Evolutionary conservation across 345 rosid genomes (phyloP).

Genomic region (Rhodamnia rubescens): DNA sequence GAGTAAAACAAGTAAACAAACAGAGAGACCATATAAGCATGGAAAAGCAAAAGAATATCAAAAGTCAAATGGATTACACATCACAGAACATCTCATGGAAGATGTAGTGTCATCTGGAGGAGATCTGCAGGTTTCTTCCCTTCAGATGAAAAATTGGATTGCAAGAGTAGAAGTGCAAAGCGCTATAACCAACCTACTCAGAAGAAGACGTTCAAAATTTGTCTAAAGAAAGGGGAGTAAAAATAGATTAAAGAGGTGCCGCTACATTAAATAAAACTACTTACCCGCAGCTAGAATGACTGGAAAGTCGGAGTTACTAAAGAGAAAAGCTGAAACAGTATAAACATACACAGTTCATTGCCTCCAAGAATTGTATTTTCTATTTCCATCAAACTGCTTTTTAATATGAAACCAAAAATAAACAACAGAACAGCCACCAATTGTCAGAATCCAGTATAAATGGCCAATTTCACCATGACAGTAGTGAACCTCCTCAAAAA

Average conservation of each 20-base stretch:
- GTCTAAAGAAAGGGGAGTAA: background rate
- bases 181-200: background rate
- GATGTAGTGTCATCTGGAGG: background rate
- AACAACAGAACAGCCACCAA: slow-evolving; percentile 2
- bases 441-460: background rate
- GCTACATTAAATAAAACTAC: background rate
- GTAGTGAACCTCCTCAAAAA: slow-evolving; percentile 27
- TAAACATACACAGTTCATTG: background rate
- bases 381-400: background rate
- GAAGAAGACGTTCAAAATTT: background rate
- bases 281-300: background rate
- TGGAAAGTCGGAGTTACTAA: background rate
- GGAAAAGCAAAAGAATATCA: background rate
- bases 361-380: slow-evolving; percentile 12
- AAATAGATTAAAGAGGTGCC: background rate
- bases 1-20: background rate
- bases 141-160: background rate
- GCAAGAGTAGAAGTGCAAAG: background rate
- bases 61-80: background rate
- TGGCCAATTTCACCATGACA: slow-evolving; percentile 1
- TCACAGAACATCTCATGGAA: background rate
- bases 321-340: slow-evolving; percentile 2
- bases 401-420: background rate
- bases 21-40: background rate
- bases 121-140: background rate